Evolutionary conservation across 768 basidiomycete genomes (phyloP), one percentile per base, ranked within the genome.

Genomic region (Gymnopilus junonius): DNA sequence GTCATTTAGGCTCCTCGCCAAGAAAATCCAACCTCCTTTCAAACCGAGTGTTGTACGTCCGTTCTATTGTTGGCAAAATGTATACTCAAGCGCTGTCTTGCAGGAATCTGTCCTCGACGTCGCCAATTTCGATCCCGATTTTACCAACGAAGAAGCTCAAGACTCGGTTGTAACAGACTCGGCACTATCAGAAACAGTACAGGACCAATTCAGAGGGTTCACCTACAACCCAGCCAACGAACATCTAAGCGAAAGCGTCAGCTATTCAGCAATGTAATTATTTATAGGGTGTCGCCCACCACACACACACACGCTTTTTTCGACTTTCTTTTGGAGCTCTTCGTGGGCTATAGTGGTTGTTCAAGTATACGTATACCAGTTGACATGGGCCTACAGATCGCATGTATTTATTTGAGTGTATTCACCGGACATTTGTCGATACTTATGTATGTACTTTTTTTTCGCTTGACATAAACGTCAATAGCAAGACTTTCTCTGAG

Each of bases 91-190:
- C 46, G 31, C 69, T 12, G 17, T 20, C 40, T 31, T 59, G 60
- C 53, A 90, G 89, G 95, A 96, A 81, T 92, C 91, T 58, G 95
- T 95, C 1, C 86, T 97, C 46, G 96, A 97, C 74, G 95, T 96
- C 21, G 94, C 91, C 61, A 95, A 98, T 82, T 99, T 99, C 78
- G 97, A 99, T 76, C 86, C 94, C 25, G 97, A 99, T 76, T 99
- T 99, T 74, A 98, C 96, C 29, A 93, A 90, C 64, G 97, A 99
- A 75, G 90, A 93, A 60, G 92, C 96, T 2, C 88, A 94, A 69
- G 97, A 99, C 76, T 96, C 94, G 1, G 95, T 99, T 58, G 97
- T 99, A 39, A 93, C 93, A 66, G 94, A 95, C 71, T 95, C 94
- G 3, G 89, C 87, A 27, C 80, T 99, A 37, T 95, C 93, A 15